These are phyloP conservation scores for Zymoseptoria passerinii DNA, from an alignment of 2,329 filamentous ascomycete genomes.

Conservation along the genomic window DNA sequence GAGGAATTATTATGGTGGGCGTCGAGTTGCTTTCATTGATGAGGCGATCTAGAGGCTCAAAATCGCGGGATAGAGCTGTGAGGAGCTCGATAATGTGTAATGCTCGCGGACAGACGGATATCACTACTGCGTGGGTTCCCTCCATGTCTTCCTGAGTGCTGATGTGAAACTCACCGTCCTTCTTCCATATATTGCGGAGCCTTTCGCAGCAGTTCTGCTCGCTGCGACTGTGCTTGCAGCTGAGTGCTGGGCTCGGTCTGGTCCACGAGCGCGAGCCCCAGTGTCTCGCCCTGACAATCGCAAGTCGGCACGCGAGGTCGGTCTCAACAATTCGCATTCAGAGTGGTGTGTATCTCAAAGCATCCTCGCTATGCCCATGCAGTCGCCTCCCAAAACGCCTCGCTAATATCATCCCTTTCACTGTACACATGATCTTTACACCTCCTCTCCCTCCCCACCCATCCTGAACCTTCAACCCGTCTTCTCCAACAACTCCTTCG, in stretches of 20 bases:
- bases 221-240: too few relatives aligned
- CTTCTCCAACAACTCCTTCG: constrained; percentile 92
- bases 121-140: neutral
- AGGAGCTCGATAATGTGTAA: neutral
- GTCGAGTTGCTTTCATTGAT: neutral
- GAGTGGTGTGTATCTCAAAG: neutral
- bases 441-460: neutral
- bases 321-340: neutral
- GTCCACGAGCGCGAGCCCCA: too few relatives aligned
- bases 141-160: too few relatives aligned
- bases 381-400: constrained; percentile 2
- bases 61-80: too few relatives aligned
- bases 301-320: too few relatives aligned
- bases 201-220: too few relatives aligned
- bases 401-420: constrained; percentile 5
- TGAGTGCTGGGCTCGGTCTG: too few relatives aligned
- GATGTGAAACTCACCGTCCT: too few relatives aligned
- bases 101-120: neutral
- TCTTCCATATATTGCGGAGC: too few relatives aligned
- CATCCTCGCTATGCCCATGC: neutral
- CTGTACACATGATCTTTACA: neutral
- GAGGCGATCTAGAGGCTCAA: too few relatives aligned
- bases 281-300: too few relatives aligned
- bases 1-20: neutral
- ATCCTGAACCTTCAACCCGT: constrained; percentile 13